Evolutionary conservation across 805 yeast genomes (phyloP), one percentile per base, ranked within the genome.

Genomic region (Gaillardinia entomophila): DNA sequence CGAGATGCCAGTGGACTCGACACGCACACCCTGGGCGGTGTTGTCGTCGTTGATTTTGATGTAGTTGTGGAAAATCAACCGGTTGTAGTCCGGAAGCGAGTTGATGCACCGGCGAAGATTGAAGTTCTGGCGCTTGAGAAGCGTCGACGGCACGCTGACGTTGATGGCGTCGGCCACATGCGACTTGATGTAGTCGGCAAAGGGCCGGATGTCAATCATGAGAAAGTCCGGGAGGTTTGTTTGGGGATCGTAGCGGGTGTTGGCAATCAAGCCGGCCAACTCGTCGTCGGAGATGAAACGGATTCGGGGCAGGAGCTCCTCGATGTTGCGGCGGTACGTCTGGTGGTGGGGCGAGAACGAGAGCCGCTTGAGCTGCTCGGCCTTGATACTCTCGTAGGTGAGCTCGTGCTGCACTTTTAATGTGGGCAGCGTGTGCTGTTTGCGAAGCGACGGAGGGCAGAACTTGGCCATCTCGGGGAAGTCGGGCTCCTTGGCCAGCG

Each of bases 121-220:
- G 47, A 84, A 89, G 33, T 79, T 81, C 20, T 77, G 64, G 42
- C 97, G 71, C 51, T 79, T 83, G 41, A 89, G 61, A 26, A 89
- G 64, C 0, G 97, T 89, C n/a, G 95, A 82, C 2, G 97, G 97
- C 11, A 89, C 60, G 54, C 95, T 85, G 24, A 90, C 71, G 51
- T 86, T 86, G 28, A 85, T 63, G 1, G 97, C 73, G 26, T 71
- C 64, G 3, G 45, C 48, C 10, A 90, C 55, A 40, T 80, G 87
- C 2, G 68, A 50, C 37, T 66, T 71, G 27, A 79, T 69, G 51
- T 64, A 86, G 36, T 84, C 90, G 16, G 83, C 78, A 50, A 79
- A 86, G 0, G 96, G 85, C 34, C 97, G 64, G 8, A 83, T 79
- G 52, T 89, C 97, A 12, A 87, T 61, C 2, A 82, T 47, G n/a